Evolutionary conservation across 2,329 filamentous ascomycete species (phyloP), one percentile per base, ranked within the genome.

Genomic region (Alternaria ventricosa): DNA sequence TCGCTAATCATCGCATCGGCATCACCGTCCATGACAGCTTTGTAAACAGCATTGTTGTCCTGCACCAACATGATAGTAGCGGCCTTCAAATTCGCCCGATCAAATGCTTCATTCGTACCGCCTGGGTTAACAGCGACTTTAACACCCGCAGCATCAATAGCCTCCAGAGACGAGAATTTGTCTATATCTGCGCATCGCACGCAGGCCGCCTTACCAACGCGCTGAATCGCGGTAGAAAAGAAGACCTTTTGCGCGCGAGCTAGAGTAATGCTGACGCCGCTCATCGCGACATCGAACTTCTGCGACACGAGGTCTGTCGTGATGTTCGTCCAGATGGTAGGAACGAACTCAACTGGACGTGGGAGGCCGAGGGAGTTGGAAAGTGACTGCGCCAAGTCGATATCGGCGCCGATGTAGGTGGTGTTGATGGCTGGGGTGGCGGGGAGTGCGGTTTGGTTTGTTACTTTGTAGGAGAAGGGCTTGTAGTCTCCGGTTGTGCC

Each of bases 401-500:
- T 61, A 20, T 68, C 65, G 13, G 65, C 63, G 36, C 65, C 65
- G n/a, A 68, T 63, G 50, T 63, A 68, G 0, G 60, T 61, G 0
- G 63, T 66, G 60, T 65, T 63, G 30, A 66, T 66, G 33, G 51
- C 27, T 20, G 65, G 57, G 2, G 43, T 55, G 9, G 60, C 50
- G 3, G 65, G 65, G 1, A 68, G 63, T 20, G 60, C 57, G 22
- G 65, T 61, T 44, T 41, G 60, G 46, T 65, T 67, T 3, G 59
- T 61, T 11, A 61, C 65, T 54, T 61, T 63, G 55, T 68, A 68
- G 3, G 65, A 59, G n/a, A 68, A 68, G 4, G 63, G 65, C 41
- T 68, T 68, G 50, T 66, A 68, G 30, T 68, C 65, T 11, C 65
- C 65, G 1, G 63, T 68, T 44, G 65, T 68, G 60, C 65, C 65